These are phyloP conservation scores for Capniomyces stellatus DNA, from an alignment of 371 early-diverging fungal genomes.

Conservation along the genomic window DNA sequence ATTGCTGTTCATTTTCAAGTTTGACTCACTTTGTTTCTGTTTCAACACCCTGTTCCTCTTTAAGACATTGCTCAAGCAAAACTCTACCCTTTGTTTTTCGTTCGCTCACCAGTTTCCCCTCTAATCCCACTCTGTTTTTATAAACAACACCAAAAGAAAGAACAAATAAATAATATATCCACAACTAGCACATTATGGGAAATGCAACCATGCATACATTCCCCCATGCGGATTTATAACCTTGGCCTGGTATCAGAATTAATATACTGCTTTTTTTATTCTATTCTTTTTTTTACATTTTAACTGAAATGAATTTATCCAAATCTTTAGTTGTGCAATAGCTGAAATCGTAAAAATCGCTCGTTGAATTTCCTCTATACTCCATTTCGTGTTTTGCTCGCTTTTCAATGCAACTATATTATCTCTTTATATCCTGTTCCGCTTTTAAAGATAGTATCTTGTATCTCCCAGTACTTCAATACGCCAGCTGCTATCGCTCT, in stretches of 20 bases:
- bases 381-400: too few species aligned
- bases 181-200: neutral
- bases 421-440: too few species aligned
- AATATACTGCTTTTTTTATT: too few species aligned
- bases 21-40: neutral
- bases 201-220: neutral
- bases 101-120: neutral
- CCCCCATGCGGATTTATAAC: too few species aligned
- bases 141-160: neutral
- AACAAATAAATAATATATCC: neutral
- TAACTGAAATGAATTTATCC: neutral
- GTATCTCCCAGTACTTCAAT: too few species aligned
- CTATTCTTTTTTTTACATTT: neutral
- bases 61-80: neutral
- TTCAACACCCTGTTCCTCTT: neutral
- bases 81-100: too few species aligned
- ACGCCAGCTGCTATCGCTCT: too few species aligned
- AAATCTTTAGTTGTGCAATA: neutral
- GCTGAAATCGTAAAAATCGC: neutral
- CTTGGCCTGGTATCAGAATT: too few species aligned
- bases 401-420: too few species aligned
- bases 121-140: neutral
- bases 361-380: neutral
- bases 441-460: too few species aligned
- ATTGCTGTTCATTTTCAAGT: neutral